These are phyloP conservation scores for Grosmannia huntii DNA, from an alignment of 2,329 filamentous ascomycete genomes.

Conservation along the genomic window DNA sequence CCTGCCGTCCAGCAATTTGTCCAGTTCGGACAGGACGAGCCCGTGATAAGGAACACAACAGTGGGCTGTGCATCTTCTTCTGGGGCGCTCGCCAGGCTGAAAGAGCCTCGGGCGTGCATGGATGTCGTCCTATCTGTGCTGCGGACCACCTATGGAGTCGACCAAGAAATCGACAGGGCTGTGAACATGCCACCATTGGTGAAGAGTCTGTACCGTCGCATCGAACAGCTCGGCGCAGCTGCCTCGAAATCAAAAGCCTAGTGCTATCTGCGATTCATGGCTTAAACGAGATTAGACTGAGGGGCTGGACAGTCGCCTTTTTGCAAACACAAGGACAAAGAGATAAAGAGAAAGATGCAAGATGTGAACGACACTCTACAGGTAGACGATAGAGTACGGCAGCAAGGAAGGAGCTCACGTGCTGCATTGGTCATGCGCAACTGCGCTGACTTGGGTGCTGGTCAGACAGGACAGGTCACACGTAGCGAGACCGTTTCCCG, in stretches of 20 bases:
- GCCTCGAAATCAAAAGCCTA: no score
- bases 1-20: slow-evolving; percentile 43
- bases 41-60: not conserved
- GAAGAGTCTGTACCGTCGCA: slow-evolving; percentile 51
- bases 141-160: slow-evolving; percentile 11
- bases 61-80: not conserved
- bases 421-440: not conserved
- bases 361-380: not conserved
- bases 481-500: no score
- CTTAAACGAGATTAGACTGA: not conserved
- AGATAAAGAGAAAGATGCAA: not conserved
- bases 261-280: slow-evolving; percentile 4
- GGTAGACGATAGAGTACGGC: not conserved
- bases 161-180: slow-evolving; percentile 23
- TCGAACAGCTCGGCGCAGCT: slow-evolving; percentile 44
- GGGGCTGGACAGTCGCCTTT: not conserved
- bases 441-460: not conserved
- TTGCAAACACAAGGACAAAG: no score
- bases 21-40: slow-evolving; percentile 35
- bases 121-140: slow-evolving; percentile 45
- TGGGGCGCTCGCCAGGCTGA: slow-evolving; percentile 27
- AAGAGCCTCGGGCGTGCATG: slow-evolving; percentile 46
- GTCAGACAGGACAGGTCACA: not conserved
- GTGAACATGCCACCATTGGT: slow-evolving; percentile 42
- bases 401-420: not conserved